phyloP scores from a whole-genome alignment of 23 red algal genomes.

The Gracilaria gracilis region DNA sequence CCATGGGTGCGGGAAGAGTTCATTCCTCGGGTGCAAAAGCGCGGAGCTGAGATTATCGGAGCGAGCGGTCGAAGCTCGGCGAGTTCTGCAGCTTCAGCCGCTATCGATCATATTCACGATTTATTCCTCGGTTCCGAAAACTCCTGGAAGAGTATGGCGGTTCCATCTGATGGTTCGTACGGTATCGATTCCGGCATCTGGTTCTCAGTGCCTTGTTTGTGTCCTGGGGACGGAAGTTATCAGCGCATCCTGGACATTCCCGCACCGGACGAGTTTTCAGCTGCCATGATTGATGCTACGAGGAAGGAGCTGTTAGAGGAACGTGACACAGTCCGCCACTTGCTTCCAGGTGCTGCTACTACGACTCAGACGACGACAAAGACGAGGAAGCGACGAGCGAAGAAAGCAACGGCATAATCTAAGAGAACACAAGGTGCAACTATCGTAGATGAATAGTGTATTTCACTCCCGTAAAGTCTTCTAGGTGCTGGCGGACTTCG shows the following conservation, averaged over 20 bases:
- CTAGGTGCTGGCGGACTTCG: slow-evolving; percentile 26
- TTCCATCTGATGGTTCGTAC: slow-evolving; percentile 88
- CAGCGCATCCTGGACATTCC: slow-evolving; percentile 80
- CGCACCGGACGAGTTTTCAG: slow-evolving; percentile 86
- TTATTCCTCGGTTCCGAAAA: slow-evolving; percentile 81
- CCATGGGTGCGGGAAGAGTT: slow-evolving; percentile 84
- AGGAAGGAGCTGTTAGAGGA: slow-evolving; percentile 95
- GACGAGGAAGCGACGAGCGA: slow-evolving; percentile 64
- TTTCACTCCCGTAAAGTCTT: slow-evolving; percentile 7
- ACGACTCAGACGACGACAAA: slow-evolving; percentile 28
- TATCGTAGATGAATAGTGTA: slow-evolving; percentile 17
- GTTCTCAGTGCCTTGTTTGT: slow-evolving; percentile 92
- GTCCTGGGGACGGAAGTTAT: slow-evolving; percentile 82
- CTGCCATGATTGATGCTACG: slow-evolving; percentile 92
- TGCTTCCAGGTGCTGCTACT: slow-evolving; percentile 67
- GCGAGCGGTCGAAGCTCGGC: slow-evolving; percentile 90
- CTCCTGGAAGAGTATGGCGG: slow-evolving; percentile 84
- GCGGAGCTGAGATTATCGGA: slow-evolving; percentile 95
- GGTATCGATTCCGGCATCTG: slow-evolving; percentile 90
- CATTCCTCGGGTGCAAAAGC: slow-evolving; percentile 96
- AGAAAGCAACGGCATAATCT: slow-evolving; percentile 59
- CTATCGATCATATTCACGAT: slow-evolving; percentile 95
- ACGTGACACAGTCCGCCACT: slow-evolving; percentile 92
- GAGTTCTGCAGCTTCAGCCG: slow-evolving; percentile 86
- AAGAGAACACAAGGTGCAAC: too few relatives aligned